phyloP scores from a whole-genome alignment of 768 basidiomycete genomes.

The Auricularia sp. region DNA sequence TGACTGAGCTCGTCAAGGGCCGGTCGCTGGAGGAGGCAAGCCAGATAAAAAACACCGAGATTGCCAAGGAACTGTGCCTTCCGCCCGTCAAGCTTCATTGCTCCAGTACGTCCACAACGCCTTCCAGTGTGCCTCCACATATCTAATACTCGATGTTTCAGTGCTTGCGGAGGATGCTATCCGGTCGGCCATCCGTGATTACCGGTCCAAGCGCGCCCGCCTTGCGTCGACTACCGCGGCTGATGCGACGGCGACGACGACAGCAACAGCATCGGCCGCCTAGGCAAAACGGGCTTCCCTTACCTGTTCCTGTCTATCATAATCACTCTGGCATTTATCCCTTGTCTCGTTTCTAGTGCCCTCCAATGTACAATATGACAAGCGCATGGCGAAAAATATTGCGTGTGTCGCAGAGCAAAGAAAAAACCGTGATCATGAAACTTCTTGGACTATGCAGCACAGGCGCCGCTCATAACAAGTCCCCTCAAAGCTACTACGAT shows the following conservation, averaged over 20 bases:
- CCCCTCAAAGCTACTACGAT: not conserved
- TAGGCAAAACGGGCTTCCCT: not conserved
- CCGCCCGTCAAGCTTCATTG: constrained; percentile 96
- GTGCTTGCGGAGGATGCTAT: constrained; percentile 99
- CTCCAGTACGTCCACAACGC: constrained; percentile 52
- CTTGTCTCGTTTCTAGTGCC: not conserved
- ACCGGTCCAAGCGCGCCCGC: constrained; percentile 70
- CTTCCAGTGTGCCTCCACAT: not conserved
- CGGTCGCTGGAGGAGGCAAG: constrained; percentile 89
- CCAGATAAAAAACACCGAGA: constrained; percentile 97
- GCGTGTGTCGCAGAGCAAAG: not conserved
- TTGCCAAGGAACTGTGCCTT: constrained; percentile 90
- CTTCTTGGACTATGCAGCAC: too few relatives aligned
- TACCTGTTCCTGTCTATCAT: too few relatives aligned
- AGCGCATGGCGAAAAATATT: not conserved
- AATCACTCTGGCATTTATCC: not conserved
- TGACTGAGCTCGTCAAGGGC: constrained; percentile 97
- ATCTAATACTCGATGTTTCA: constrained; percentile 23
- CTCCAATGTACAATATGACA: not conserved
- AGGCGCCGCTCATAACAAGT: too few relatives aligned
- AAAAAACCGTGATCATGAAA: not conserved
- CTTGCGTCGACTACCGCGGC: constrained; percentile 40
- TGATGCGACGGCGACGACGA: constrained; percentile 37
- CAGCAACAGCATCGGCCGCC: not conserved
- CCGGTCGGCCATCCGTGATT: constrained; percentile 94